Percentiles rank a stretch among this genome's conserved stretches.
These are phyloP conservation scores for Waltiozyma solani DNA, from an alignment of 1,139 yeast genomes.

Conservation along the genomic window DNA sequence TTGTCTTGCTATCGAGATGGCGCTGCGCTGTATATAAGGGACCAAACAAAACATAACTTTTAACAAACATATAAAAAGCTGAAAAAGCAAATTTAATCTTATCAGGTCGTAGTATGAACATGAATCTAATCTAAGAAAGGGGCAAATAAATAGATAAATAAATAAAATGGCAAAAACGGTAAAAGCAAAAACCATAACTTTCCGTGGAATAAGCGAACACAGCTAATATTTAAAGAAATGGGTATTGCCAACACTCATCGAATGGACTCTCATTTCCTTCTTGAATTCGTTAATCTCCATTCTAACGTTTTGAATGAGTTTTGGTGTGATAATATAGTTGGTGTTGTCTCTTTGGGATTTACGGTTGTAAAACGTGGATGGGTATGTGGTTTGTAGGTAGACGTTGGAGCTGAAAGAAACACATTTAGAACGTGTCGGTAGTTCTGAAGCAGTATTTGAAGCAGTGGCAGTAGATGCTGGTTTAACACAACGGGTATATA, in stretches of 20 bases:
- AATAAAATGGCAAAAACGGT: neutral
- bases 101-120: no score
- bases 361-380: conserved; percentile 18
- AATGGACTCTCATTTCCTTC: conserved; percentile 20
- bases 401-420: conserved; percentile 19
- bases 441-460: no score
- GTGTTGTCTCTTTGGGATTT: conserved; percentile 16
- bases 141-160: no score
- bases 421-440: neutral
- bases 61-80: no score
- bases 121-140: neutral
- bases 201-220: neutral
- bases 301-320: conserved; percentile 20
- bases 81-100: no score
- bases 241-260: conserved; percentile 16
- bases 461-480: no score
- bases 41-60: no score
- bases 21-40: no score
- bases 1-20: no score
- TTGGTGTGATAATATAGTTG: conserved; percentile 13
- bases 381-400: conserved; percentile 18
- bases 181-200: no score
- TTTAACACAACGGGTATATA: neutral
- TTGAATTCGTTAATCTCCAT: conserved; percentile 21
- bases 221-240: conserved; percentile 17